phyloP scores from a whole-genome alignment of 106 monocot genomes.

The Gastrodia elata region DNA sequence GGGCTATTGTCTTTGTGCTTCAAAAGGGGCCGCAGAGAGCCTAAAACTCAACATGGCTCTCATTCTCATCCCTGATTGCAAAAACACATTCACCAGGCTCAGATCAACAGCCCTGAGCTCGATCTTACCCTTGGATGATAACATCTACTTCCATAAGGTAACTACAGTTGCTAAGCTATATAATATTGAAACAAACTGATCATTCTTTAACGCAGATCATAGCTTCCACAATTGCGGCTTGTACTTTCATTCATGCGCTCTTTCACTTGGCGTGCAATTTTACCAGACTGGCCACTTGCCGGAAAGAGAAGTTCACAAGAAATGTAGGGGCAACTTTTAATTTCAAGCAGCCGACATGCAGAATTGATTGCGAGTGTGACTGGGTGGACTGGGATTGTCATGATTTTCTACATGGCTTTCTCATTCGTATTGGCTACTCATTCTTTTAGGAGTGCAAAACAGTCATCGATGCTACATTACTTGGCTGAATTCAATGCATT shows the following conservation, averaged over 20 bases:
- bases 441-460: slow-evolving; percentile 66
- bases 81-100: slow-evolving; percentile 75
- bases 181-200: background rate
- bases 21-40: slow-evolving; percentile 89
- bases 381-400: slow-evolving; percentile 75
- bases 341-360: slow-evolving; percentile 67
- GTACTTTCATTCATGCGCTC: slow-evolving; percentile 40
- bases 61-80: slow-evolving; percentile 76
- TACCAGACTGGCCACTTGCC: slow-evolving; percentile 53
- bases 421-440: slow-evolving; percentile 82
- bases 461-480: slow-evolving; percentile 74
- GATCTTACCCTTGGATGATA: slow-evolving; percentile 89
- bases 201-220: slow-evolving; percentile 9
- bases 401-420: slow-evolving; percentile 76
- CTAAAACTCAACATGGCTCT: slow-evolving; percentile 96
- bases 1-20: slow-evolving; percentile 81
- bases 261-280: slow-evolving; percentile 75
- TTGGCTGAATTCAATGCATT: slow-evolving; percentile 94
- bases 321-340: slow-evolving; percentile 50
- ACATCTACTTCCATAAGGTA: slow-evolving; percentile 90
- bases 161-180: background rate
- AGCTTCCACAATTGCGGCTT: slow-evolving; percentile 52
- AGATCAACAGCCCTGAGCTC: slow-evolving; percentile 60
- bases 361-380: slow-evolving; percentile 38
- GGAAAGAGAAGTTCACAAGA: slow-evolving; percentile 41